phyloP scores from a whole-genome alignment of 2,329 filamentous ascomycete species.

The Fusarium dimerum region DNA sequence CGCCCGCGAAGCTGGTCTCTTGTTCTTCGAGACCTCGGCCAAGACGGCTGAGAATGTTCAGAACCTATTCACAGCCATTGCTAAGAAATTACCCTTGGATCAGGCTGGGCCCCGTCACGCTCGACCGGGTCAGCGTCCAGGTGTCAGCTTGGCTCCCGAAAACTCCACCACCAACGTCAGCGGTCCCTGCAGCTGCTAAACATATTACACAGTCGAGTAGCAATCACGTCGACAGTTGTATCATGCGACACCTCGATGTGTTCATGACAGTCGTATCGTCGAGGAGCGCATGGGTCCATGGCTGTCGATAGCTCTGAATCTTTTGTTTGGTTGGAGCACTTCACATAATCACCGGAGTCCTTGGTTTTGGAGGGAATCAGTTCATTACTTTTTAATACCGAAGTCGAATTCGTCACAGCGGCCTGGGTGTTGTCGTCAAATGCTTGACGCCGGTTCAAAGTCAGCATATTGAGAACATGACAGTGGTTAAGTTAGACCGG shows the following conservation, averaged over 20 bases:
- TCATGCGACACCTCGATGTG: conserved; percentile 21
- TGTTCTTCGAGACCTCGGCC: conserved; percentile 98
- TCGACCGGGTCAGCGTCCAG: conserved; percentile 62
- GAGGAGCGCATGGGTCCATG: conserved; percentile 27
- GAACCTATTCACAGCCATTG: conserved; percentile 95
- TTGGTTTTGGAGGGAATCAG: conserved; percentile 41
- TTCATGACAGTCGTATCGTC: conserved; percentile 23
- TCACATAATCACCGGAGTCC: conserved; percentile 44
- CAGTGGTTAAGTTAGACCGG: conserved; percentile 21
- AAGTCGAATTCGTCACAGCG: conserved; percentile 32
- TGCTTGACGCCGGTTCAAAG: conserved; percentile 16
- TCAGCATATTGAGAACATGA: conserved; percentile 19
- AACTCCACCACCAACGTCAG: conserved; percentile 57
- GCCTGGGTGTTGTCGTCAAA: conserved; percentile 16
- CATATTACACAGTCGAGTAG: conserved; percentile 15
- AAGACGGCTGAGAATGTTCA: conserved; percentile 96
- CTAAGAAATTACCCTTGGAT: conserved; percentile 95
- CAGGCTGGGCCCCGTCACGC: conserved; percentile 91
- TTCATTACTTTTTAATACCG: conserved; percentile 38
- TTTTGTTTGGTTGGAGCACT: conserved; percentile 31
- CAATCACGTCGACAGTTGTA: conserved; percentile 21
- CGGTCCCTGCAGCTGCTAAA: conserved; percentile 59
- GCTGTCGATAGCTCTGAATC: conserved; percentile 27
- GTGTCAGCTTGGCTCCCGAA: conserved; percentile 59
- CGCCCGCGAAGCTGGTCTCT: conserved; percentile 84